phyloP scores from a whole-genome alignment of 139 green algal genomes.

The Microglena sp. region DNA sequence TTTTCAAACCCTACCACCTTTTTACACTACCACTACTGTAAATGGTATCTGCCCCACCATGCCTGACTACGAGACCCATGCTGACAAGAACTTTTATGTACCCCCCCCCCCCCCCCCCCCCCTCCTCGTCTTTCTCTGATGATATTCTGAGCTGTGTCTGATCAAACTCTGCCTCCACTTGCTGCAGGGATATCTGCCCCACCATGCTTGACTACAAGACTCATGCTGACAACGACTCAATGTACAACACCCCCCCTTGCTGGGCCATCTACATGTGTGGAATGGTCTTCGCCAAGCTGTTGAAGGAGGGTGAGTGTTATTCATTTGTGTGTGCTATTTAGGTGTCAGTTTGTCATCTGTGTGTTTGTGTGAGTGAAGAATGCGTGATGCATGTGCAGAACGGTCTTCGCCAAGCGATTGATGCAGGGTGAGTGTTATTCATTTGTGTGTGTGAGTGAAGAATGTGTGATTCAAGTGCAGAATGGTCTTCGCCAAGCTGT shows the following conservation, averaged over 20 bases:
- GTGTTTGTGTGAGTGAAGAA: too few species aligned
- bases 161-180: too few species aligned
- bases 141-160: not conserved
- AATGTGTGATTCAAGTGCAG: slow-evolving; percentile 98
- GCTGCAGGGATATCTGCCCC: slow-evolving; percentile 53
- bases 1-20: too few species aligned
- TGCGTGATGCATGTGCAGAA: slow-evolving; percentile 96
- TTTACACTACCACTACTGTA: too few species aligned
- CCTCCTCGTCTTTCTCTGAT: not conserved
- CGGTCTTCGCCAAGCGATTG: slow-evolving; percentile 92
- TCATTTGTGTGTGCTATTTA: not conserved
- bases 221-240: slow-evolving; percentile 75
- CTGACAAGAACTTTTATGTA: slow-evolving; percentile 89
- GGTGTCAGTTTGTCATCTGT: not conserved
- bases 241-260: slow-evolving; percentile 99
- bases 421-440: slow-evolving; percentile 24
- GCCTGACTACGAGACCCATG: slow-evolving; percentile 84
- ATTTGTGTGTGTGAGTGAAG: too few species aligned
- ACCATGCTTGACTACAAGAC: slow-evolving; percentile 92
- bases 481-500: slow-evolving; percentile 91
- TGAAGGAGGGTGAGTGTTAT: slow-evolving; percentile 37
- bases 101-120: slow-evolving; percentile 98
- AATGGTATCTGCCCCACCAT: slow-evolving; percentile 72
- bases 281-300: slow-evolving; percentile 91
- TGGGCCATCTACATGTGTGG: slow-evolving; percentile 97